A percentile compares a stretch with the other conserved stretches of the same genome.
phyloP scores from a whole-genome alignment of 176 grass and related monocot species.

The Rhynchospora pubera region DNA sequence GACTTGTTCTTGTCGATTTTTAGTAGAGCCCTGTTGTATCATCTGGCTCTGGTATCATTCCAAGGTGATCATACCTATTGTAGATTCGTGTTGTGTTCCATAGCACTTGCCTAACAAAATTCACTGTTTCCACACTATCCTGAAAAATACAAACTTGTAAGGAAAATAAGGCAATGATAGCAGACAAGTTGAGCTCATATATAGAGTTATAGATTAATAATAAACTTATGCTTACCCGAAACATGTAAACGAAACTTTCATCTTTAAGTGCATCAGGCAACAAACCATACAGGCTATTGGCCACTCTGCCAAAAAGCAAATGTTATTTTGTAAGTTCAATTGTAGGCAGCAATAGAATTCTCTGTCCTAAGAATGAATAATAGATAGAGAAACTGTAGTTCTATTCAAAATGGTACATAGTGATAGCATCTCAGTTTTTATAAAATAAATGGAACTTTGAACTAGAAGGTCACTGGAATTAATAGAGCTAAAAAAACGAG shows the following conservation, averaged over 20 bases:
- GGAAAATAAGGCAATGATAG: not conserved
- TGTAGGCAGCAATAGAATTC: not conserved
- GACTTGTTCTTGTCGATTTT: not conserved
- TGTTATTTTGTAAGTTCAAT: not conserved
- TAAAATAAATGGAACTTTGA: not conserved
- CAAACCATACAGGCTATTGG: not conserved
- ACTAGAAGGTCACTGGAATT: not conserved
- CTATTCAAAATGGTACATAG: not conserved
- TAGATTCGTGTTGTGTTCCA: not conserved
- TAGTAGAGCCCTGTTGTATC: not conserved
- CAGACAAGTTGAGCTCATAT: not conserved
- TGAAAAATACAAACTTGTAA: not conserved
- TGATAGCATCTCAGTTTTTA: not conserved
- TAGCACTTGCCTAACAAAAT: not conserved
- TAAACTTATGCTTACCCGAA: not conserved
- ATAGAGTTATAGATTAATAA: too few species aligned
- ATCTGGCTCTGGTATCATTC: not conserved
- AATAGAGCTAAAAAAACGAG: not conserved
- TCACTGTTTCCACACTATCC: not conserved
- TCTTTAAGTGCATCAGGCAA: not conserved
- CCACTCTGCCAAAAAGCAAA: not conserved
- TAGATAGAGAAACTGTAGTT: not conserved
- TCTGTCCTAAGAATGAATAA: not conserved
- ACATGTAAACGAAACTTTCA: not conserved
- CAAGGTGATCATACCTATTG: not conserved